Evolutionary conservation across 2,329 filamentous ascomycete genomes (phyloP).

Genomic region (Ophiostoma angusticollis): DNA sequence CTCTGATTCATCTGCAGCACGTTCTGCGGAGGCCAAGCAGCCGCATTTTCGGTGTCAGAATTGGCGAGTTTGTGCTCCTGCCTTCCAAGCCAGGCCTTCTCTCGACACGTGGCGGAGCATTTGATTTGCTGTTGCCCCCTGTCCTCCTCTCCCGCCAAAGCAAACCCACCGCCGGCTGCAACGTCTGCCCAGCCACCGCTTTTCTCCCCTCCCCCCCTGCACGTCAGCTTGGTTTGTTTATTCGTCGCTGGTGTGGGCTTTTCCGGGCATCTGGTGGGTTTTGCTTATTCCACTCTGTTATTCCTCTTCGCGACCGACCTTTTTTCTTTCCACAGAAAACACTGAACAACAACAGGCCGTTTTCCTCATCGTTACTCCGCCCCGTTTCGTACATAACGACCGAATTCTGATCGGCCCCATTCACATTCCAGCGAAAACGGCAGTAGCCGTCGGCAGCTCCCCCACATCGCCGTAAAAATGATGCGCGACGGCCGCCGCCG

Average conservation of each 20-base stretch:
- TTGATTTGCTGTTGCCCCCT: conserved; percentile 6
- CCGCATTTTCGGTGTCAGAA: no score
- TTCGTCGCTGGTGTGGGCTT: not conserved
- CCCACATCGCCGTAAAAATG: conserved; percentile 22
- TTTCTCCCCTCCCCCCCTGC: not conserved
- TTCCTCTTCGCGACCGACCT: not conserved
- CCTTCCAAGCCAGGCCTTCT: conserved; percentile 1
- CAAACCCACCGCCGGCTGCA: no score
- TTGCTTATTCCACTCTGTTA: not conserved
- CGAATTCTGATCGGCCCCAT: no score
- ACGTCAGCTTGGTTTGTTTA: not conserved
- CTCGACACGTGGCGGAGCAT: conserved; percentile 6
- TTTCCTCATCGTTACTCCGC: not conserved
- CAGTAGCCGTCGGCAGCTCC: not conserved
- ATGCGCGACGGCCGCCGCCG: conserved; percentile 43
- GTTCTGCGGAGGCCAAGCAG: no score
- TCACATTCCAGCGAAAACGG: not conserved
- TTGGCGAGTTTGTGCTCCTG: no score
- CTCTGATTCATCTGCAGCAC: no score
- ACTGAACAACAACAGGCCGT: no score
- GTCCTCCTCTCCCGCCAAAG: not conserved
- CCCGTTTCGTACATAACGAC: no score
- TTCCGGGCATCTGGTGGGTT: not conserved
- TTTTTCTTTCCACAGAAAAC: no score
- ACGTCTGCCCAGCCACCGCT: conserved; percentile 13